Evolutionary conservation across 2,329 filamentous ascomycete species (phyloP).

Genomic region (Exophiala dermatitidis): DNA sequence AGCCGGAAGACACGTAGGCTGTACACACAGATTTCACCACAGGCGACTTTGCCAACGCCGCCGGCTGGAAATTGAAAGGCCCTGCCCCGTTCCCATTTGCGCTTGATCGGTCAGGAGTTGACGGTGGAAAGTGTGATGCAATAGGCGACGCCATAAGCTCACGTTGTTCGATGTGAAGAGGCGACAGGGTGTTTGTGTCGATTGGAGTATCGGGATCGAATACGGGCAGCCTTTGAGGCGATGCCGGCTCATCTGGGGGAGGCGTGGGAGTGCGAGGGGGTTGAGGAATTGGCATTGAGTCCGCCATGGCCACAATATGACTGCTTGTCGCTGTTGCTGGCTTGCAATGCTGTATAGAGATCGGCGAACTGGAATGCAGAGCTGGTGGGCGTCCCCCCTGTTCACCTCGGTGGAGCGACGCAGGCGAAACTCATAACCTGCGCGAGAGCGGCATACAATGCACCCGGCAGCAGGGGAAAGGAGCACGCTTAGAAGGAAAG

Average conservation of each 20-base stretch:
- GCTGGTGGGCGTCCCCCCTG: background rate
- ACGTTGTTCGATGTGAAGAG: constrained; percentile 27
- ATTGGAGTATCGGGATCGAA: constrained; percentile 29
- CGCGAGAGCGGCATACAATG: no score
- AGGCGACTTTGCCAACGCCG: constrained; percentile 65
- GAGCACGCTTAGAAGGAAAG: no score
- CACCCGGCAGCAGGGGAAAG: no score
- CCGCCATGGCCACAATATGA: constrained; percentile 8
- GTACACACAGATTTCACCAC: constrained; percentile 64
- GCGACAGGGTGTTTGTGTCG: constrained; percentile 44
- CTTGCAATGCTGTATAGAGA: background rate
- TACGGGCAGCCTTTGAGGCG: constrained; percentile 19
- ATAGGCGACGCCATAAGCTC: constrained; percentile 10
- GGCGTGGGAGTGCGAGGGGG: constrained; percentile 60
- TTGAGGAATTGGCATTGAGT: constrained; percentile 48
- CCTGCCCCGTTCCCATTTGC: constrained; percentile 8
- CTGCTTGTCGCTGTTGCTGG: background rate
- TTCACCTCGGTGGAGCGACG: background rate
- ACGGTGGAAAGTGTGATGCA: constrained; percentile 7
- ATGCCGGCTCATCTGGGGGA: constrained; percentile 45
- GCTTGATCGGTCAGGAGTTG: constrained; percentile 13
- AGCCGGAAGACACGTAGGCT: background rate
- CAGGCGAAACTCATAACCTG: background rate
- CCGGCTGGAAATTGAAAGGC: constrained; percentile 93
- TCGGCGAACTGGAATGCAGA: constrained; percentile 1